Base-by-base conservation (phyloP, 352 stramenopile species). In the Phytophthora foliorum region DNA sequence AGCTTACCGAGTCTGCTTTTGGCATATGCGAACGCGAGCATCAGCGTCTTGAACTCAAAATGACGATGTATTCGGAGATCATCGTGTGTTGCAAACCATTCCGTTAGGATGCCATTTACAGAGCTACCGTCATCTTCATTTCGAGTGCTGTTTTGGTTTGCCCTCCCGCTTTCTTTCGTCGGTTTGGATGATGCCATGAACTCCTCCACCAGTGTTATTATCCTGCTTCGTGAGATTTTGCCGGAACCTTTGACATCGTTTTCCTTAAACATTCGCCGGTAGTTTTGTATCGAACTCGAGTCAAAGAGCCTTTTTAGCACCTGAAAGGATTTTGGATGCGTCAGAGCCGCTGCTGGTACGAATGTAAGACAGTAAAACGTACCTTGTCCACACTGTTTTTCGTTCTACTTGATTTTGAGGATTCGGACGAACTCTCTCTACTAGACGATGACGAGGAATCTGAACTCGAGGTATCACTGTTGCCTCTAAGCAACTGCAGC, bases 11-110 rank as follows among this genome's bases (percentile, higher is more conserved):
- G 46, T 32, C 75, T 65, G 60, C 72, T 58, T 49, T 85, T 86
- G 1, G 77, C 73, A 21, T 84, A 80, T 0, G 80, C 82, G 9
- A 91, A 80, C 21, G 82, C 81, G 7, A 88, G 54, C 62, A 91
- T 74, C 8, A 89, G 57, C 1, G 69, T 91, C 10, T 76, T 66
- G 34, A 92, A 90, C 22, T 80, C 74, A 16, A 92, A 92, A 22
- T 77, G 77, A 0, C 69, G 74, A 42, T 86, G 74, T 0, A 24
- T 69, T 22, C 75, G 80, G 17, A 90, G 69, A 29, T 87, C 70
- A 14, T 90, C 77, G 46, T 83, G 78, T 0, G 63, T 77, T 11
- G 56, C 62, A 57, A 92, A 90, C 80, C 82, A 92, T 17, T 89
- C 72, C 0, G 52, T 69, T 4, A 90, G 46, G 1, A 78, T 36